Conservation (phyloP, 306 rosid genomes). For the Potentilla sterilis region DNA sequence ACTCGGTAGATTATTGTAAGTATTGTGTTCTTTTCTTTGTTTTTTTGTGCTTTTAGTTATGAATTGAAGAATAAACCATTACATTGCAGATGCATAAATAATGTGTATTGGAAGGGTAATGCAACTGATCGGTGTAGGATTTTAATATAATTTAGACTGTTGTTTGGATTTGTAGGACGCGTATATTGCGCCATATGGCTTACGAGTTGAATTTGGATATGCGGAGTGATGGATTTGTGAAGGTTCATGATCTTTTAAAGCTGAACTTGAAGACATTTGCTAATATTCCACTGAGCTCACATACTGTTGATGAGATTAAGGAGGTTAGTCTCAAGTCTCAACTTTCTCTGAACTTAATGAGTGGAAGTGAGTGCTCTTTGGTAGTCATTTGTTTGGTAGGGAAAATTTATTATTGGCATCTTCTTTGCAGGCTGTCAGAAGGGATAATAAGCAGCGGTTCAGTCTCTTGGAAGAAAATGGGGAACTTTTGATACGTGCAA, state of each 20-base stretch:
- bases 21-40: conserved; percentile 8
- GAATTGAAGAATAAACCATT: background rate
- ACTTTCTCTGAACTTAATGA: background rate
- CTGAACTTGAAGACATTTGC: conserved; percentile 77
- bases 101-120: background rate
- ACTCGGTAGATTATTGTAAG: conserved; percentile 95
- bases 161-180: conserved; percentile 50
- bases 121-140: background rate
- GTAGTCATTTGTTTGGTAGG: no score
- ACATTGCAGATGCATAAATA: background rate
- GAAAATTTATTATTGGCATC: background rate
- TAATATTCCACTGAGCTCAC: conserved; percentile 65
- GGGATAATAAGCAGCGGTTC: conserved; percentile 87
- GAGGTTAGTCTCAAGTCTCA: conserved; percentile 59
- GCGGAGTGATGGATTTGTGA: conserved; percentile 78
- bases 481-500: conserved; percentile 78
- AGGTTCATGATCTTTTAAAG: conserved; percentile 68
- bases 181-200: conserved; percentile 88
- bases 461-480: conserved; percentile 79
- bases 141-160: background rate
- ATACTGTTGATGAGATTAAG: conserved; percentile 74
- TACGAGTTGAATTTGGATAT: conserved; percentile 70
- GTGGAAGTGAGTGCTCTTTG: background rate
- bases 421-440: conserved; percentile 65
- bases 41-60: no score